phyloP scores from a whole-genome alignment of 192 early-diverging fungal species.

The Mortierella hygrophila region DNA sequence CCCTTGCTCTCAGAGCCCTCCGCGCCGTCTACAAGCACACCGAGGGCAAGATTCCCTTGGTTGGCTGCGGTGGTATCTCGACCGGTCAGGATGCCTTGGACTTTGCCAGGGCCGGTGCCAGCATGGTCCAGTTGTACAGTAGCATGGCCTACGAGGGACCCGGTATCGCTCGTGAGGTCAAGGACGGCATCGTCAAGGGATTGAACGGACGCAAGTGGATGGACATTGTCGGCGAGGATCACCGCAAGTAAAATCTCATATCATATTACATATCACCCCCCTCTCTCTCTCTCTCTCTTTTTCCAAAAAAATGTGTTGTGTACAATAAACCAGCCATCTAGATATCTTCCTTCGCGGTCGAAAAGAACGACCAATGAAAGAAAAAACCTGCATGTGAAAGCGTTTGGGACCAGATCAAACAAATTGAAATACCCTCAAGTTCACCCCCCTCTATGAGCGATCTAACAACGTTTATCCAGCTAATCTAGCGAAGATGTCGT shows the following conservation, averaged over 20 bases:
- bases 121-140: conserved; percentile 86
- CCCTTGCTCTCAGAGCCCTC: conserved; percentile 80
- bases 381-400: too few relatives aligned
- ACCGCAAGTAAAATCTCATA: conserved; percentile 13
- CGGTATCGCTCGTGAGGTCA: conserved; percentile 82
- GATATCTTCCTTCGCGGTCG: too few relatives aligned
- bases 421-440: too few relatives aligned
- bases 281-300: too few relatives aligned
- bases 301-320: too few relatives aligned
- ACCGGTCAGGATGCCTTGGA: conserved; percentile 82
- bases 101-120: conserved; percentile 88
- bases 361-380: too few relatives aligned
- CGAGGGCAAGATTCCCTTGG: conserved; percentile 78
- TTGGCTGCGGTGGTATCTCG: conserved; percentile 91
- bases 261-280: neutral
- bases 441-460: too few relatives aligned
- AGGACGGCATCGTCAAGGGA: conserved; percentile 76
- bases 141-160: conserved; percentile 82
- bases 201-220: conserved; percentile 84
- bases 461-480: too few relatives aligned
- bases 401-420: too few relatives aligned
- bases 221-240: conserved; percentile 58
- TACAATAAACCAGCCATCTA: too few relatives aligned
- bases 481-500: too few relatives aligned
- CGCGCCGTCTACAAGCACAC: conserved; percentile 82